Evolutionary conservation across 78 protist species (phyloP).

Genomic region (Protostelium mycophagum): DNA sequence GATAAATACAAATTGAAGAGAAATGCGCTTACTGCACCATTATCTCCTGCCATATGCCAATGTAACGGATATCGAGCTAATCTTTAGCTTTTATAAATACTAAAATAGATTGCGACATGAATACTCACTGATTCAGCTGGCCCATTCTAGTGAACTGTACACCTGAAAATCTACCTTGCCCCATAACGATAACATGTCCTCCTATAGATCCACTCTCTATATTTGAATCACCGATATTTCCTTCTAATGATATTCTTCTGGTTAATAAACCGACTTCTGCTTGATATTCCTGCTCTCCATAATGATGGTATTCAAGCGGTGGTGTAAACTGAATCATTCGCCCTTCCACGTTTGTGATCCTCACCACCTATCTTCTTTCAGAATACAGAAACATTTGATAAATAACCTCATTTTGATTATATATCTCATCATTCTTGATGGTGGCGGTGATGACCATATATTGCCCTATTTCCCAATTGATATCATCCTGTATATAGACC

Average conservation of each 20-base stretch:
- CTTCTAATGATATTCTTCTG: conserved; percentile 31
- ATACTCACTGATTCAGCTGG: conserved; percentile 35
- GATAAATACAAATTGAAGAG: conserved; percentile 34
- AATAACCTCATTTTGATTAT: conserved; percentile 58
- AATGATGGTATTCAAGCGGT: conserved; percentile 43
- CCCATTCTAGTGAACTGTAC: conserved; percentile 55
- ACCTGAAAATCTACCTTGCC: conserved; percentile 54
- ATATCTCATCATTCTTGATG: conserved; percentile 7
- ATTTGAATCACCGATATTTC: conserved; percentile 18
- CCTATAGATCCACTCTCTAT: conserved; percentile 10
- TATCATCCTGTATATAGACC: conserved; percentile 43
- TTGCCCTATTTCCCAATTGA: conserved; percentile 70
- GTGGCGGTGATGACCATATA: conserved; percentile 59
- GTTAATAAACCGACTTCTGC: conserved; percentile 65
- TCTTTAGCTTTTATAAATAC: not conserved
- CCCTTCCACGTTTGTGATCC: conserved; percentile 26
- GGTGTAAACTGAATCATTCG: not conserved
- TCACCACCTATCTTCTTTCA: not conserved
- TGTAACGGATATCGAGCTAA: conserved; percentile 70
- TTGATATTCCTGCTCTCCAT: conserved; percentile 64
- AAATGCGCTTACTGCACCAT: not conserved
- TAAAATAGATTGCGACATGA: not conserved
- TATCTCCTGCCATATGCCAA: conserved; percentile 30
- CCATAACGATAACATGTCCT: conserved; percentile 31
- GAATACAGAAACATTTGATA: not conserved